Evolutionary conservation across 306 rosid species (phyloP), one percentile per base, ranked within the genome.

Genomic region (Sesbania bispinosa): DNA sequence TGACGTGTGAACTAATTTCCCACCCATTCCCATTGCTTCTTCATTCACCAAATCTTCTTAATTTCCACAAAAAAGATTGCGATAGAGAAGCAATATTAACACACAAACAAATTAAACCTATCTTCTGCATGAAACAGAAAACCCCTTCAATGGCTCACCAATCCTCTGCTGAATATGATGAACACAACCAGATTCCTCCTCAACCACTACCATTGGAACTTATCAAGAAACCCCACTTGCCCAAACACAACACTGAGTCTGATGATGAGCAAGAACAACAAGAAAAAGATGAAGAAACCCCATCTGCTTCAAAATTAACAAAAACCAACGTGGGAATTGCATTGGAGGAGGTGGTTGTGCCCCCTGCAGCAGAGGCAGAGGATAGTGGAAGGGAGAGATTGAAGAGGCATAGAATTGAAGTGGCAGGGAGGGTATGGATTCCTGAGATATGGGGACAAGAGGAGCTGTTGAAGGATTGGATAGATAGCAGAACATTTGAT

Each of bases 371-470:
- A 21, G 35, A 53, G 13, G 47, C 11, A n/a, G 70, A 38, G 6
- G 87, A 77, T 2, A 74, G 77, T 61, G 96, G 86, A 35, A 77
- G 94, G 0, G 98, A 90, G 87, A 90, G 76, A 88, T 84, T 88
- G 81, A 88, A 85, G 86, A 81, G 82, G 78, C 92, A 87, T 20
- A 77, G 92, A 50, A 48, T 77, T 47, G 97, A 91, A 80, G 79
- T 90, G 66, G 89, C 85, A 2, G 97, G 96, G 4, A 79, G 82
- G 23, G 89, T 90, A 2, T 89, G 98, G 96, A 85, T 93, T 65
- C 98, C 98, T 23, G 98, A 93, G 0, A 83, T 69, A 13, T 93
- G 98, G 98, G 98, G 98, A 1, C 97, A 93, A 64, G 98, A 93
- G 69, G 92, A 90, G 47, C 71, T 88, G 1, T 74, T 94, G 75